Base-by-base conservation (phyloP, 2,329 filamentous ascomycete species). In the Trichoderma sp. region DNA sequence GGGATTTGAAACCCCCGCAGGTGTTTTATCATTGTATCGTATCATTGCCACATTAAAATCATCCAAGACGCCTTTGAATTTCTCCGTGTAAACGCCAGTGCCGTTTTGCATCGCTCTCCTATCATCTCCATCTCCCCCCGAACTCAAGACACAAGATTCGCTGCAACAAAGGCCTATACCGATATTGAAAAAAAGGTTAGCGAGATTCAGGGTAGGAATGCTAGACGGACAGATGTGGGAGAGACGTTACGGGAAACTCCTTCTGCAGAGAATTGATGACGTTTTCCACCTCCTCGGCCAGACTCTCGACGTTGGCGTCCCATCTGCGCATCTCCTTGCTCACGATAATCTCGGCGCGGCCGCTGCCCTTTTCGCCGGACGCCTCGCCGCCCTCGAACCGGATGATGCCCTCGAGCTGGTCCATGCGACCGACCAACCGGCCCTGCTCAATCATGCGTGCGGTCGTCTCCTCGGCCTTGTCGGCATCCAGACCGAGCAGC, bases 371-470 rank as follows among this genome's bases (percentile, higher is more conserved):
- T 76, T 90, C 84, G 1, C 89, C 90, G 3, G 87, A 89, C 8
- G 88, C 89, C 74, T 92, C 90, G 35, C 88, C 88, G 75, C 80
- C 83, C 79, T 95, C 92, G 76, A 99, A 99, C 81, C 89, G 93
- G 69, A 99, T 94, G 12, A 94, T 82, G 15, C 91, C 86, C 67
- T 93, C 92, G 67, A 99, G 94, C 82, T 99, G 95, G 79, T 99
- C 94, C 74, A 99, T 98, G 67, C 90, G 89, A 8, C 94, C 95
- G 3, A 90, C 87, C 61, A 99, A 80, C 35, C 95, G 89, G 10
- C 92, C 93, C 79, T 97, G 94, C 82, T 98, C 94, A 73, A 99
- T 92, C 95, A 99, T 99, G 73, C 89, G 86, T 5, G 94, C 93
- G 13, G 94, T 95, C 64, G 95, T 97, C 68, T 91, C 89, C 82